Evolutionary conservation across 2,329 filamentous ascomycete species (phyloP), one percentile per base, ranked within the genome.

Genomic region (Hortaea werneckii): DNA sequence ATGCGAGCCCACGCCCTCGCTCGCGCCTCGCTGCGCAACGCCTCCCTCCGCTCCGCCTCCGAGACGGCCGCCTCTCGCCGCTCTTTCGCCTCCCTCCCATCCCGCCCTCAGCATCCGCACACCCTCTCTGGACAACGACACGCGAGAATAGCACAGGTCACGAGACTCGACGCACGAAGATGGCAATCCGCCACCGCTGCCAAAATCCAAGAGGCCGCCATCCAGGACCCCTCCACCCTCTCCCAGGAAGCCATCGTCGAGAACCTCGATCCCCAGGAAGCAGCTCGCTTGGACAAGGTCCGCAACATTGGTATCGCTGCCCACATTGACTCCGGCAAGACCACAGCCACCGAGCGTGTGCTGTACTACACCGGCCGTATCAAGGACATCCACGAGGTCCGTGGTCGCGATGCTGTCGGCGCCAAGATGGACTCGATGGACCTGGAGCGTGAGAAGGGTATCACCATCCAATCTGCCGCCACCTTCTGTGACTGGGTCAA

Each of bases 381-480:
- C 70, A 94, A 94, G 65, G 78, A 87, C 29, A 96, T 98, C 60
- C 92, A 98, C 73, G 92, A 98, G 70, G 92, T 98, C 38, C 80
- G 92, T 61, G 88, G 88, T 49, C 89, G 90, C 63, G 92, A 98
- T 76, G 80, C 85, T 32, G 88, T 95, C 37, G 92, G 92, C 54
- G 92, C 92, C 50, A 98, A 98, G 74, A 98, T 98, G 92, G 92
- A 98, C 73, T 95, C 89, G 27, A 98, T 98, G 92, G 92, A 98
- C 58, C 75, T 98, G 56, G 92, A 98, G 71, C 79, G 92, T 68
- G 92, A 96, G 67, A 95, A 95, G 74, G 92, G 92, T 60, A 98
- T 98, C 66, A 98, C 92, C 47, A 98, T 98, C 61, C 90, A 98
- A 68, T 96, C 90, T 56, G 92, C 92, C 8, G 92, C 92, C 26